Conservation (phyloP, 75 land plant species). For the Isoetes taiwanensis region DNA sequence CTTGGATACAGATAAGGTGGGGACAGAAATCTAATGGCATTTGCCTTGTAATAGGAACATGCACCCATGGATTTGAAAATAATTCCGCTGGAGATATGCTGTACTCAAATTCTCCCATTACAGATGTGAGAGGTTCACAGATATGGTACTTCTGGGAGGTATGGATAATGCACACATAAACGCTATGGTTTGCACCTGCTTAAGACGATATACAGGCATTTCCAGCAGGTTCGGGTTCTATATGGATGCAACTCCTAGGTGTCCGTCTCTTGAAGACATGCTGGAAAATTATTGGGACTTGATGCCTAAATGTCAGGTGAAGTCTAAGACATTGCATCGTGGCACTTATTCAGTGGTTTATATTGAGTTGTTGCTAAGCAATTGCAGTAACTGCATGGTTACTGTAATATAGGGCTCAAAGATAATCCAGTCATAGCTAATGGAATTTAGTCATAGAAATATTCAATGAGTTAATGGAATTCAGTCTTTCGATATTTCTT, state of each 20-base stretch:
- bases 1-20: constrained; percentile 60
- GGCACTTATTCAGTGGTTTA: no score
- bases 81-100: constrained; percentile 74
- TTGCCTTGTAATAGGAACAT: constrained; percentile 89
- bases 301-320: constrained; percentile 85
- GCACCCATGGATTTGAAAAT: constrained; percentile 64
- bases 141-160: constrained; percentile 93
- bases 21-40: constrained; percentile 86
- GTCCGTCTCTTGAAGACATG: constrained; percentile 65
- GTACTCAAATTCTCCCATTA: constrained; percentile 44
- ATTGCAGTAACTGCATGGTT: no score
- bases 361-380: no score
- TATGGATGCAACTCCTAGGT: constrained; percentile 47
- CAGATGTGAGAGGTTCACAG: constrained; percentile 35
- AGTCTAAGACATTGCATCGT: background rate
- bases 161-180: no score
- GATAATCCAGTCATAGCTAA: no score
- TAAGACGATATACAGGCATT: constrained; percentile 49
- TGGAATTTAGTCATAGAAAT: no score
- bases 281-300: constrained; percentile 86
- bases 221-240: constrained; percentile 95
- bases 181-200: background rate
- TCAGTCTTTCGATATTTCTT: no score
- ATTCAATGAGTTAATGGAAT: no score
- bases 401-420: no score